phyloP scores from a whole-genome alignment of 2,329 filamentous ascomycete species.

The Diaporthe amygdali region DNA sequence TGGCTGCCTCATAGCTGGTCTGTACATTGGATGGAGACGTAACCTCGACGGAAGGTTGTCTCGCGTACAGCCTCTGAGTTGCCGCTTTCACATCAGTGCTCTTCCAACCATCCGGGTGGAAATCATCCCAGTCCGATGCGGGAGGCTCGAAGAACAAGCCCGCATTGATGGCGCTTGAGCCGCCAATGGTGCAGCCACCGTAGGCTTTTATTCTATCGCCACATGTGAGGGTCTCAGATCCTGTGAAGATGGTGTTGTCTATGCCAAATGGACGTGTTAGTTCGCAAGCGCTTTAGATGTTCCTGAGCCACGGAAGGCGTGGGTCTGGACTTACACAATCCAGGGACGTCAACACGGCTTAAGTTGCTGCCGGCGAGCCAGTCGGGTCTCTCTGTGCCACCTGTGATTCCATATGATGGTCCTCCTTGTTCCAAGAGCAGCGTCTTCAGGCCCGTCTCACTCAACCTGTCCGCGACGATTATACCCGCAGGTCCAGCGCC shows the following conservation, averaged over 20 bases:
- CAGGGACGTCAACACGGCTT: conserved; percentile 69
- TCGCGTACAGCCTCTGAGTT: conserved; percentile 65
- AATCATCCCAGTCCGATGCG: conserved; percentile 67
- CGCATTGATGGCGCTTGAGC: conserved; percentile 59
- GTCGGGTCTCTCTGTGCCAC: conserved; percentile 59
- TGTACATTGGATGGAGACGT: conserved; percentile 71
- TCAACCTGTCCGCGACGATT: conserved; percentile 62
- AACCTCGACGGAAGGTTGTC: conserved; percentile 70
- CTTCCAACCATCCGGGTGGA: conserved; percentile 77
- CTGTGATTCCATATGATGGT: conserved; percentile 63
- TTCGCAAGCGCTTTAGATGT: too few relatives aligned
- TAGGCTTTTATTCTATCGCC: conserved; percentile 46
- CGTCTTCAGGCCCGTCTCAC: conserved; percentile 64
- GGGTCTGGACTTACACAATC: conserved; percentile 58
- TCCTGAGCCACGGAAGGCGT: neutral
- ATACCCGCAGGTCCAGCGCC: conserved; percentile 66
- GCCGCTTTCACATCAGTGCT: conserved; percentile 64
- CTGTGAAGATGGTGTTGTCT: conserved; percentile 55
- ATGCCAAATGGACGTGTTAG: neutral
- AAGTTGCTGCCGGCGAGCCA: conserved; percentile 64
- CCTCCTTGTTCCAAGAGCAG: conserved; percentile 61
- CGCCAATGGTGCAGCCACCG: conserved; percentile 56
- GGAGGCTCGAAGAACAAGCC: conserved; percentile 59
- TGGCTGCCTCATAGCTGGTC: conserved; percentile 58
- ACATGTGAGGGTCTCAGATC: conserved; percentile 45